A percentile compares a stretch with the other conserved stretches of the same genome.
Evolutionary conservation across 106 monocot genomes (phyloP).

Genomic region (Dendrobium catenatum): DNA sequence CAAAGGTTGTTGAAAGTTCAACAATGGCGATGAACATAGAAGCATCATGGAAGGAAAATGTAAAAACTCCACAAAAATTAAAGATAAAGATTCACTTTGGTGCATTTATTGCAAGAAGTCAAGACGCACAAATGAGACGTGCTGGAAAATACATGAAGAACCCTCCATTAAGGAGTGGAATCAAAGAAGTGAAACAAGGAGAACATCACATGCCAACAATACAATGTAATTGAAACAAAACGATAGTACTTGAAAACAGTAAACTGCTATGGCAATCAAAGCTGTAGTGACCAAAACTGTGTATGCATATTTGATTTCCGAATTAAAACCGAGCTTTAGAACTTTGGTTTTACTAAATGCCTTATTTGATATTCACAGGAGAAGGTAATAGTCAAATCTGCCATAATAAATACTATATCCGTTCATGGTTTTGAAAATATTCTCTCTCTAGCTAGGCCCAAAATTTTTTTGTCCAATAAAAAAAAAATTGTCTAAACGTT

Average conservation of each 20-base stretch:
- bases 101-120: too few relatives aligned
- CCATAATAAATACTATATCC: neutral
- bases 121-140: too few relatives aligned
- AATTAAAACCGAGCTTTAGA: neutral
- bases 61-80: too few relatives aligned
- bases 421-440: too few relatives aligned
- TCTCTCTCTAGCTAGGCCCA: neutral
- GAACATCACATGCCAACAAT: too few relatives aligned
- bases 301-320: neutral
- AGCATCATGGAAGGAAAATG: too few relatives aligned
- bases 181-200: too few relatives aligned
- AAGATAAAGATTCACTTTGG: too few relatives aligned
- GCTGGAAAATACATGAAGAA: too few relatives aligned
- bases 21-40: too few relatives aligned
- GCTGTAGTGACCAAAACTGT: neutral
- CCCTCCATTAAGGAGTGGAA: too few relatives aligned
- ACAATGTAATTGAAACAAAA: neutral
- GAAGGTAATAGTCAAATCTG: neutral
- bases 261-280: neutral
- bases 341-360: neutral
- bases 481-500: neutral
- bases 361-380: neutral
- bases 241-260: neutral
- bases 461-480: neutral
- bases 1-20: too few relatives aligned